Conservation (phyloP, 371 early-diverging fungal genomes). For the Lichtheimia hyalospora region DNA sequence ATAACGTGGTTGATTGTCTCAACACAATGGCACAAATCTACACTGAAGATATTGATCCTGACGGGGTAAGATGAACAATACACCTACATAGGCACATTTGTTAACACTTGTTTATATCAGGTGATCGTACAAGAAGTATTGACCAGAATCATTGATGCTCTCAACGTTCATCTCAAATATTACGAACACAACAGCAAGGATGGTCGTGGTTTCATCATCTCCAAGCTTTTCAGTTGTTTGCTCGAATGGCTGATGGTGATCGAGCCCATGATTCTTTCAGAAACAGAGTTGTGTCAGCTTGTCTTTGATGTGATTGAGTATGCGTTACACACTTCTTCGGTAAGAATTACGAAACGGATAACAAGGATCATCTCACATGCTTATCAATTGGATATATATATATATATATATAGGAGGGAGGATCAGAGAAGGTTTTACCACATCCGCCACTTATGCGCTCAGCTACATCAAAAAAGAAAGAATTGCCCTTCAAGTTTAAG, state of each 20-base stretch:
- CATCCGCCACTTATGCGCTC: slow-evolving; percentile 32
- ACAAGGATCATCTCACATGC: background rate
- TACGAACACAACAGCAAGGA: slow-evolving; percentile 45
- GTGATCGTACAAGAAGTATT: slow-evolving; percentile 62
- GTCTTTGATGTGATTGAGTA: slow-evolving; percentile 76
- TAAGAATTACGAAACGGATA: slow-evolving; percentile 5
- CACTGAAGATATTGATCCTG: slow-evolving; percentile 51
- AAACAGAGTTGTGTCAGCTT: slow-evolving; percentile 63
- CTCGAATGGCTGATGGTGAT: slow-evolving; percentile 79
- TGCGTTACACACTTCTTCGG: slow-evolving; percentile 46
- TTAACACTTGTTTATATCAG: slow-evolving; percentile 21
- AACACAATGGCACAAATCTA: slow-evolving; percentile 65
- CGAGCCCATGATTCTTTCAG: slow-evolving; percentile 58
- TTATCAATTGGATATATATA: too few relatives aligned
- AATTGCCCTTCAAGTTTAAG: slow-evolving; percentile 44
- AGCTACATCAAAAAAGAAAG: slow-evolving; percentile 29
- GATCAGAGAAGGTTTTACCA: slow-evolving; percentile 53
- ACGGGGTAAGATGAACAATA: slow-evolving; percentile 45
- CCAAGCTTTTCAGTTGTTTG: slow-evolving; percentile 69
- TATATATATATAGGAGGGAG: slow-evolving; percentile 32
- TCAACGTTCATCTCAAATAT: slow-evolving; percentile 68
- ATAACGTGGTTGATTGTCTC: slow-evolving; percentile 70
- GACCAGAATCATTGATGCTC: slow-evolving; percentile 64
- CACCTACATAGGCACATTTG: background rate
- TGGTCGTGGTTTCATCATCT: slow-evolving; percentile 58